Conservation (phyloP, 805 yeast genomes). For the Saccharomycopsis synnaedendra region DNA sequence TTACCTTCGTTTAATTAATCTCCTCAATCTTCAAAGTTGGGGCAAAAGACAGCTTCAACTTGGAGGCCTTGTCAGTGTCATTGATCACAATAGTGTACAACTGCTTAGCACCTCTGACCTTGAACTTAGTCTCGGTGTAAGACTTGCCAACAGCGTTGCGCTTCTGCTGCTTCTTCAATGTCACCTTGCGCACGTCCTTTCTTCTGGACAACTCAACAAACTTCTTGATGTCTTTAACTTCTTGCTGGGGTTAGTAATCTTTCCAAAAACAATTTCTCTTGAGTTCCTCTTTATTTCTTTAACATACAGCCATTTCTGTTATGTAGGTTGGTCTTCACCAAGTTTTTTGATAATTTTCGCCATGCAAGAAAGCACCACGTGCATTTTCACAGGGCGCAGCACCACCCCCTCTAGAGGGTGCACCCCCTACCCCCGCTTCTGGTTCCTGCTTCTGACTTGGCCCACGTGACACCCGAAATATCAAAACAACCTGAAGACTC, state of each 20-base stretch:
- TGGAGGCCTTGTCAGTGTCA: conserved; percentile 95
- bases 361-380: no score
- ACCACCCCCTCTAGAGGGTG: no score
- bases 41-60: conserved; percentile 95
- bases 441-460: no score
- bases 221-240: conserved; percentile 94
- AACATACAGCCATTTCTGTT: not conserved
- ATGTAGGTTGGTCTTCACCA: not conserved
- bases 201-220: conserved; percentile 95
- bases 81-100: conserved; percentile 91
- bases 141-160: conserved; percentile 63
- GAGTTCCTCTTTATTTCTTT: not conserved
- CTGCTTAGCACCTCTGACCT: conserved; percentile 92
- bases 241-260: conserved; percentile 30
- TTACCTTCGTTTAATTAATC: conserved; percentile 6
- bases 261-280: not conserved
- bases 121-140: conserved; percentile 94
- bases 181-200: conserved; percentile 87
- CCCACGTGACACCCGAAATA: no score
- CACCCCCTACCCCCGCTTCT: no score
- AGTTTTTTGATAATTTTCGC: no score
- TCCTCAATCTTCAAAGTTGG: conserved; percentile 64
- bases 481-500: no score
- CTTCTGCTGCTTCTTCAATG: conserved; percentile 88
- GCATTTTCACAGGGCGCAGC: no score